Conservation (phyloP, 345 rosid genomes). For the Salix arbutifolia region DNA sequence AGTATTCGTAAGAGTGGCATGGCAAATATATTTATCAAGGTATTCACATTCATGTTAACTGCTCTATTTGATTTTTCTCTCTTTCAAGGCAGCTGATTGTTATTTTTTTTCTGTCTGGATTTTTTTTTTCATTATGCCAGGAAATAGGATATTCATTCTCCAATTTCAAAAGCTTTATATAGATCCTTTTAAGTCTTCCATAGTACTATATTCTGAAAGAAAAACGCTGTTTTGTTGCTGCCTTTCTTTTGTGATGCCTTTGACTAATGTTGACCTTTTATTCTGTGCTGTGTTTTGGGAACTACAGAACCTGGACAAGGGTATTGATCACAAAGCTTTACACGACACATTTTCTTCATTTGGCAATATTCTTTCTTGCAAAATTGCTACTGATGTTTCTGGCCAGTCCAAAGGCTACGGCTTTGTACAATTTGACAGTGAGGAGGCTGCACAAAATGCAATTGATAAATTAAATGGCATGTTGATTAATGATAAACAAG, state of each 20-base stretch:
- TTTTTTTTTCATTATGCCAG: neutral
- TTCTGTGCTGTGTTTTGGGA: neutral
- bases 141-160: neutral
- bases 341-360: conserved; percentile 23
- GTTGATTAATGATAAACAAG: conserved; percentile 28
- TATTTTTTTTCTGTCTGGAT: neutral
- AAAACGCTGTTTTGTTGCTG: neutral
- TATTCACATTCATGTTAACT: neutral
- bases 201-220: neutral
- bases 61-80: neutral
- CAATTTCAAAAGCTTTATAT: neutral
- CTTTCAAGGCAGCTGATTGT: neutral
- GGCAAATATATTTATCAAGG: conserved; percentile 30
- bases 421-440: conserved; percentile 24
- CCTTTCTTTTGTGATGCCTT: neutral
- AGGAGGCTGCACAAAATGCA: conserved; percentile 22
- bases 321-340: conserved; percentile 25
- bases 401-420: conserved; percentile 29
- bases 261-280: neutral
- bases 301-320: conserved; percentile 22
- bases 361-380: conserved; percentile 27
- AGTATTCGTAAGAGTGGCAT: conserved; percentile 28
- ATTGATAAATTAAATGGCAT: conserved; percentile 26
- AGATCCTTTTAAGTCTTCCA: neutral
- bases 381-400: conserved; percentile 19